Percentiles rank a stretch among this genome's conserved stretches.
Conservation (phyloP, 2,329 filamentous ascomycete genomes). For the Leptographium radiaticola region DNA sequence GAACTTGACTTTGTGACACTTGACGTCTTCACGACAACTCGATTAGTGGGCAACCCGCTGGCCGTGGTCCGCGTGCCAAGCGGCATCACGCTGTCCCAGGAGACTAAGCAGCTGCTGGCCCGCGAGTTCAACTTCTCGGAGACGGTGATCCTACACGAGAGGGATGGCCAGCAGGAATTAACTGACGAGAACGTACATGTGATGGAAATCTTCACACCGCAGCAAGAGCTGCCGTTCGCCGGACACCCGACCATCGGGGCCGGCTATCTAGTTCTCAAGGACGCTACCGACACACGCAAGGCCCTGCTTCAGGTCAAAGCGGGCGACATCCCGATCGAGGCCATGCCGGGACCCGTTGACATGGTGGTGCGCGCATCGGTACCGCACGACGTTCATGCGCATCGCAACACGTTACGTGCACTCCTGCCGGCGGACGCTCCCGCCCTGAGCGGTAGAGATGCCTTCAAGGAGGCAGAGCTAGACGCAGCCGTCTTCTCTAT, state of each 20-base stretch:
- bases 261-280: slow-evolving; percentile 32
- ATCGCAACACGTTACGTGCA: slow-evolving; percentile 28
- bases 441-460: slow-evolving; percentile 15
- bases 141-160: slow-evolving; percentile 46
- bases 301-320: slow-evolving; percentile 37
- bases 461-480: slow-evolving; percentile 24
- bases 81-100: slow-evolving; percentile 27
- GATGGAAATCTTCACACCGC: slow-evolving; percentile 47
- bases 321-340: slow-evolving; percentile 36
- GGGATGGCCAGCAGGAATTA: slow-evolving; percentile 18
- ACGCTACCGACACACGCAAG: slow-evolving; percentile 1
- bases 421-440: slow-evolving; percentile 16
- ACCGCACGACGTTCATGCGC: slow-evolving; percentile 53
- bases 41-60: slow-evolving; percentile 45
- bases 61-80: slow-evolving; percentile 42
- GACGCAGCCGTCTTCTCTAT: slow-evolving; percentile 43
- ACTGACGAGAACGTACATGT: slow-evolving; percentile 17
- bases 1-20: slow-evolving; percentile 36
- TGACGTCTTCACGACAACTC: slow-evolving; percentile 42
- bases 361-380: slow-evolving; percentile 43
- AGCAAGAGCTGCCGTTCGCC: slow-evolving; percentile 44
- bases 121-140: slow-evolving; percentile 52
- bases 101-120: slow-evolving; percentile 44
- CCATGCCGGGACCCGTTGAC: slow-evolving; percentile 8
- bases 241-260: slow-evolving; percentile 50